Evolutionary conservation across 2,329 filamentous ascomycete genomes (phyloP).

Genomic region (Stagonosporopsis cucurbitacearum): DNA sequence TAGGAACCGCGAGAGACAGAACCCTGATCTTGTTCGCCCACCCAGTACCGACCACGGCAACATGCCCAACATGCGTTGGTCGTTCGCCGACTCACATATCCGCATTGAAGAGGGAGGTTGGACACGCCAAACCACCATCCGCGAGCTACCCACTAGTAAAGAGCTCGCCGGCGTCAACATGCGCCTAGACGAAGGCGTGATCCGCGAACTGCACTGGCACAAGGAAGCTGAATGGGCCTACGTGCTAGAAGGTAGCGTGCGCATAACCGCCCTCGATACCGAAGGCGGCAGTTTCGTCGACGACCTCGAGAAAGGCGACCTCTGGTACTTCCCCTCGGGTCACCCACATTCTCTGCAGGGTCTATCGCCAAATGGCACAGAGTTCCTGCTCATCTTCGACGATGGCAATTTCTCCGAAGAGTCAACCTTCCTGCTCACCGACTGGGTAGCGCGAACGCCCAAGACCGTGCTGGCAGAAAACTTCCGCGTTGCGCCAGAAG

Average conservation of each 20-base stretch:
- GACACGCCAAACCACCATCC: constrained; percentile 75
- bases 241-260: constrained; percentile 72
- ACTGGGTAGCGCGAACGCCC: constrained; percentile 76
- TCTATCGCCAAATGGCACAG: constrained; percentile 68
- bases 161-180: constrained; percentile 80
- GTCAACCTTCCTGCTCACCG: constrained; percentile 75
- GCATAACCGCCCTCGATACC: constrained; percentile 75
- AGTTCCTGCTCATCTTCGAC: constrained; percentile 70
- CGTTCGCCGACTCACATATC: constrained; percentile 55
- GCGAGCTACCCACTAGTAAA: constrained; percentile 69
- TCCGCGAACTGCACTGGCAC: constrained; percentile 82
- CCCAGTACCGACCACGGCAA: constrained; percentile 76
- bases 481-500: constrained; percentile 73
- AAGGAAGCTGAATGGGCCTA: constrained; percentile 82
- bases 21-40: constrained; percentile 73
- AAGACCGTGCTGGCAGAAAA: constrained; percentile 76
- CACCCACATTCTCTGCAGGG: constrained; percentile 80
- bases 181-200: constrained; percentile 74
- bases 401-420: constrained; percentile 66
- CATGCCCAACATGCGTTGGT: constrained; percentile 75
- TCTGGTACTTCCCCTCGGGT: constrained; percentile 83
- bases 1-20: constrained; percentile 69
- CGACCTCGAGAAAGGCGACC: constrained; percentile 75
- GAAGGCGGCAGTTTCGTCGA: constrained; percentile 80
- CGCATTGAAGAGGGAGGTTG: constrained; percentile 73